These are phyloP conservation scores for Hemileccinum impolitum DNA, from an alignment of 768 basidiomycete genomes.

Conservation along the genomic window DNA sequence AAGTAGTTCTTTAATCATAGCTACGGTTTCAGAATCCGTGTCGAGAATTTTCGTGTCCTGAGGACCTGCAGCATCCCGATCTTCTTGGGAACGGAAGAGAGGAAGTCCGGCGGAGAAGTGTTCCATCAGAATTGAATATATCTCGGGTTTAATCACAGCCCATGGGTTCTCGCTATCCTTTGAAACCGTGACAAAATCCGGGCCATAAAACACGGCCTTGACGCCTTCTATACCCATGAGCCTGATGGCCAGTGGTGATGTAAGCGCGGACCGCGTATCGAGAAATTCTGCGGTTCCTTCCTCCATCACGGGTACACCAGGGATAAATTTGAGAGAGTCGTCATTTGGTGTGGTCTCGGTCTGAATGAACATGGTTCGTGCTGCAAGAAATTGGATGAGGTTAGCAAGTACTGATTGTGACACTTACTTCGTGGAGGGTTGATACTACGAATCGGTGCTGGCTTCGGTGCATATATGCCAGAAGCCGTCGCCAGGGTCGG, in stretches of 20 bases:
- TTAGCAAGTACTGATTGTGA: neutral
- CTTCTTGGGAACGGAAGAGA: constrained; percentile 82
- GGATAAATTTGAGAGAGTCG: constrained; percentile 97
- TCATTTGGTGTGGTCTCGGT: constrained; percentile 97
- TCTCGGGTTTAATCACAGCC: constrained; percentile 92
- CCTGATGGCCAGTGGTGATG: constrained; percentile 92
- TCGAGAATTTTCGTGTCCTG: constrained; percentile 94
- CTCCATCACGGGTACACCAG: constrained; percentile 84
- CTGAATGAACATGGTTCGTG: constrained; percentile 95
- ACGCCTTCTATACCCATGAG: constrained; percentile 96
- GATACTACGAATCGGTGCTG: neutral
- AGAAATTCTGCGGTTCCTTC: constrained; percentile 93
- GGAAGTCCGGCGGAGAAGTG: constrained; percentile 89
- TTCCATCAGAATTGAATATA: constrained; percentile 96
- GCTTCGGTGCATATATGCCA: constrained; percentile 15
- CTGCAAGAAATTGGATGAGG: constrained; percentile 33
- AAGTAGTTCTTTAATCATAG: constrained; percentile 97
- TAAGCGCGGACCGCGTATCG: constrained; percentile 78
- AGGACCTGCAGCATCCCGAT: constrained; percentile 77
- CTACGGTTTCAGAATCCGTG: constrained; percentile 93
- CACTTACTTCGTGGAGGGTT: constrained; percentile 36
- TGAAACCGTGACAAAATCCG: constrained; percentile 96
- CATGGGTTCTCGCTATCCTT: constrained; percentile 85
- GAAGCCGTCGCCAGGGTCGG: constrained; percentile 35
- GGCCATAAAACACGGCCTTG: constrained; percentile 87